These are phyloP conservation scores for Euphrasia arctica DNA, from an alignment of 305 asterid species.

Conservation along the genomic window DNA sequence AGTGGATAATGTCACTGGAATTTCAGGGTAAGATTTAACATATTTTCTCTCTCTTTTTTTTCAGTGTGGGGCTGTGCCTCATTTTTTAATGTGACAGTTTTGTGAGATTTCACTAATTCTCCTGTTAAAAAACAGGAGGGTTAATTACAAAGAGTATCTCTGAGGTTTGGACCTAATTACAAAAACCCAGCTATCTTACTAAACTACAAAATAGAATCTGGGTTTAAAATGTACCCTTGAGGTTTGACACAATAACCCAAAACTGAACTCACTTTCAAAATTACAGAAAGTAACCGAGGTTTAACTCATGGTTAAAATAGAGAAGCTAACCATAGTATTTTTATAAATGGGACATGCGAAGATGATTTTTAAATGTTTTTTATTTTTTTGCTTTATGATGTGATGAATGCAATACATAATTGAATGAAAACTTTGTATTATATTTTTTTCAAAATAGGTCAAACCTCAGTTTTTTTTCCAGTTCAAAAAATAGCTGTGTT, in stretches of 20 bases:
- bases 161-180: neutral
- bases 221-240: too few species aligned
- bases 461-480: slow-evolving; percentile 9
- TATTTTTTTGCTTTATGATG: too few species aligned
- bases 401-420: too few species aligned
- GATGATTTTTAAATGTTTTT: too few species aligned
- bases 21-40: slow-evolving; percentile 59
- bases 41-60: neutral
- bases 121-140: too few species aligned
- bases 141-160: neutral
- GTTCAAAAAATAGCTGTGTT: slow-evolving; percentile 21
- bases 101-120: neutral
- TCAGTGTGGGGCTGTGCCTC: neutral
- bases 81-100: neutral
- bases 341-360: too few species aligned
- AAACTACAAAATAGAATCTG: too few species aligned
- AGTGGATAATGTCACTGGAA: slow-evolving; percentile 42
- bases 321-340: too few species aligned
- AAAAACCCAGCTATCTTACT: neutral
- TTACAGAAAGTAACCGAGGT: neutral
- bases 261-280: neutral
- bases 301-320: neutral
- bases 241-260: too few species aligned
- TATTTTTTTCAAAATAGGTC: neutral
- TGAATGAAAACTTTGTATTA: too few species aligned